Evolutionary conservation across 208 protist genomes (phyloP).

Genomic region (Herpetomonas tarakana): DNA sequence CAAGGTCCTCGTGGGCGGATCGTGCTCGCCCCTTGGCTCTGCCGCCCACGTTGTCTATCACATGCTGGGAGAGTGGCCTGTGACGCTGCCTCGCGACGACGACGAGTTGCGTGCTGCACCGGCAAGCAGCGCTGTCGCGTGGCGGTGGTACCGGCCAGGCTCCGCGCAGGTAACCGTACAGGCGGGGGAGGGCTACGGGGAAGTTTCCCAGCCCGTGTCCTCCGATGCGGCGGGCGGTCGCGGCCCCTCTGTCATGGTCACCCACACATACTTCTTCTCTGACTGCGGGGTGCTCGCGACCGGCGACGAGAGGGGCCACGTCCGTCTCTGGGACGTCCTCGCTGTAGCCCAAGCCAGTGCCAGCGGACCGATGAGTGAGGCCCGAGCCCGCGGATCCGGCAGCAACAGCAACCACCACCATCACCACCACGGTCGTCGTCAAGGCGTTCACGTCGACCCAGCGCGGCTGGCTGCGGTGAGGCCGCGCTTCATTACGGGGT

Average conservation of each 20-base stretch:
- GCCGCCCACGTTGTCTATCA: too few species aligned
- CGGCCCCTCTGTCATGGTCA: conserved; percentile 11
- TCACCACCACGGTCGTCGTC: too few species aligned
- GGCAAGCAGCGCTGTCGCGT: conserved; percentile 1
- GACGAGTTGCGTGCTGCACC: too few species aligned
- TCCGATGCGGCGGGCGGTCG: too few species aligned
- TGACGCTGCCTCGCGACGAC: too few species aligned
- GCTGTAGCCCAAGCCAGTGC: conserved; percentile 10
- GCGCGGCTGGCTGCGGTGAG: not conserved
- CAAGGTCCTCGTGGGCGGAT: not conserved
- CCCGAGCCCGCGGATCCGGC: too few species aligned
- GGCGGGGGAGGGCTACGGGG: too few species aligned
- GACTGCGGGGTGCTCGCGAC: conserved; percentile 21
- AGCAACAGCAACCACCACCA: too few species aligned
- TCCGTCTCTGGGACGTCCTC: conserved; percentile 34
- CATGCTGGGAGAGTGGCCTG: too few species aligned
- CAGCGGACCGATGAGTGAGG: too few species aligned
- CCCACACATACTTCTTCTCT: conserved; percentile 27
- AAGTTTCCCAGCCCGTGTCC: too few species aligned
- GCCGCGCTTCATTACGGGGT: conserved; percentile 28
- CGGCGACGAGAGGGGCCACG: conserved; percentile 21
- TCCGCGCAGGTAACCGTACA: not conserved
- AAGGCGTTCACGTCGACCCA: too few species aligned
- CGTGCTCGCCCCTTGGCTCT: not conserved
- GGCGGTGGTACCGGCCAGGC: not conserved